Evolutionary conservation across 805 yeast genomes (phyloP).

Genomic region (Brettanomyces bruxellensis): DNA sequence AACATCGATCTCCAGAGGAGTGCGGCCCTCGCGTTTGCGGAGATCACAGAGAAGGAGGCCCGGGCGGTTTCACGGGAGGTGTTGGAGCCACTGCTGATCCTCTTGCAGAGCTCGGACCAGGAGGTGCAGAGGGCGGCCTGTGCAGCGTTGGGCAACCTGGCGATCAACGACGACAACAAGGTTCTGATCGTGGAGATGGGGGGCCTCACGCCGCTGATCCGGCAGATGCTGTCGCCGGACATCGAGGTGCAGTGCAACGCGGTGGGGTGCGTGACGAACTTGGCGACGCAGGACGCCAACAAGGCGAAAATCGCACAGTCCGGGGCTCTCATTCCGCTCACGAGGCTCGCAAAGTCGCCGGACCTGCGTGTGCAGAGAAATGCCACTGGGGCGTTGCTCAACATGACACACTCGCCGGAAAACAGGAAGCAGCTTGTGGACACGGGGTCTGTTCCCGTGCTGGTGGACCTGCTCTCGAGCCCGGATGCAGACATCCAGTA

Average conservation of each 20-base stretch:
- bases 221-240: constrained; percentile 95
- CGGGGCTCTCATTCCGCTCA: constrained; percentile 91
- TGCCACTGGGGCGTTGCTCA: constrained; percentile 95
- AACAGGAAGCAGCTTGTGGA: constrained; percentile 93
- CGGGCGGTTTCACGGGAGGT: constrained; percentile 86
- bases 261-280: constrained; percentile 95
- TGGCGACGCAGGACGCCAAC: constrained; percentile 97
- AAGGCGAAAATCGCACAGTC: constrained; percentile 92
- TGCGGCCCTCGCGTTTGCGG: constrained; percentile 98
- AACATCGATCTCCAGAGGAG: constrained; percentile 91
- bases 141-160: constrained; percentile 96
- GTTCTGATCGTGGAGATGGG: constrained; percentile 95
- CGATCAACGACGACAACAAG: constrained; percentile 93
- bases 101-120: constrained; percentile 78
- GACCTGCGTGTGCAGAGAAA: constrained; percentile 96
- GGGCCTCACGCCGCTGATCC: constrained; percentile 89
- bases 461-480: constrained; percentile 77
- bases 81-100: constrained; percentile 82
- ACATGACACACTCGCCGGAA: constrained; percentile 97
- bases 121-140: constrained; percentile 98
- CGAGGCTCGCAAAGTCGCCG: constrained; percentile 87
- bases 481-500: constrained; percentile 96
- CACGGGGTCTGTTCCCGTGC: constrained; percentile 97
- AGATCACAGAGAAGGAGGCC: constrained; percentile 93
- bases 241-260: constrained; percentile 99